Base-by-base conservation (phyloP, 495 filamentous ascomycete species). In the Cryomyces minteri region DNA sequence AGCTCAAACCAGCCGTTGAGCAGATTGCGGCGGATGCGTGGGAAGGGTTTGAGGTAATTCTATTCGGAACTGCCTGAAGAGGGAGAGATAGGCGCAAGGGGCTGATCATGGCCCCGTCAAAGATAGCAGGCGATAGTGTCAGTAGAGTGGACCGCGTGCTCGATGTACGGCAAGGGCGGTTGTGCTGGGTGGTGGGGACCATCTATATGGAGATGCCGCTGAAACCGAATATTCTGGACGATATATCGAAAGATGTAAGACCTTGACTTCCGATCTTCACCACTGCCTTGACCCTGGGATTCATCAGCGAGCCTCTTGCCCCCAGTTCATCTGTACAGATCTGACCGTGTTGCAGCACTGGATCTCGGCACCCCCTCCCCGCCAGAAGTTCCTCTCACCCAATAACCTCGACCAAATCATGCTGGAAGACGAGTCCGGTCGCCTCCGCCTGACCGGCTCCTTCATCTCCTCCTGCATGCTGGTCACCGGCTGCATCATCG, bases 181-280 rank as follows among this genome's bases (percentile, higher is more conserved):
- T 96, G 29, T 95, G 92, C 62, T 99, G 88, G 88, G 81, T 99
- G 40, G 69, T 74, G 0, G 92, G 92, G 6, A 99, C 92, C 0
- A 75, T 94, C 30, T 99, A 90, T 51, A 92, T 95, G 80, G 88
- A 95, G 48, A 84, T 96, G 85, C 79, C 83, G 11, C 58, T 95
- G 54, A 99, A 99, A 60, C 92, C 92, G 0, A 95, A 94, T 55
- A 87, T 99, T 64, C 67, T 99, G 32, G 88, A 94, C 28, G 92
- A 99, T 52, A 76, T 99, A 31, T 79, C 80, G 4, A 93, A 92
- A 62, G 86, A 96, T 59, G 84, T 87, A 61, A 37, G 34, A 7
- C 7, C 34, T 6, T n/a, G n/a, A n/a, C n/a, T n/a, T n/a, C n/a
- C n/a, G n/a, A n/a, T n/a, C n/a, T n/a, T n/a, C n/a, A n/a, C n/a